Conservation (phyloP, 306 rosid genomes). For the Vicia villosa region DNA sequence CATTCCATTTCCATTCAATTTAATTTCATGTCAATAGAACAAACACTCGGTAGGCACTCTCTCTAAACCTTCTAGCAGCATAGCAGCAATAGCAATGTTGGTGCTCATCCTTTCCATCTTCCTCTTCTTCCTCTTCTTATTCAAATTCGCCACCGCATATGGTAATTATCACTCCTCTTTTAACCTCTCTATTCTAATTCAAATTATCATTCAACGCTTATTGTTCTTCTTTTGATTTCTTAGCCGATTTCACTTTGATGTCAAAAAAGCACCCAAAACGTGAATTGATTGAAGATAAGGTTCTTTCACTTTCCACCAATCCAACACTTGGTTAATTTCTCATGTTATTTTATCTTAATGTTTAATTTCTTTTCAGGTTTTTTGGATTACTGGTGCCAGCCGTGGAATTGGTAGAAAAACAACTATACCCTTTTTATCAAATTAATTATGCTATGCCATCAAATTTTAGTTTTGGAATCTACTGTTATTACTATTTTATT, state of each 20-base stretch:
- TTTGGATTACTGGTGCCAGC: constrained; percentile 98
- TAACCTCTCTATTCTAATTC: neutral
- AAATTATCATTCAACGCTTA: neutral
- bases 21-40: too few relatives aligned
- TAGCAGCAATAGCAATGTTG: constrained; percentile 17
- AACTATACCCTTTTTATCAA: neutral
- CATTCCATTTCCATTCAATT: too few relatives aligned
- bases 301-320: too few relatives aligned
- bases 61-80: neutral
- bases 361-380: constrained; percentile 57
- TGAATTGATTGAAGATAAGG: constrained; percentile 80
- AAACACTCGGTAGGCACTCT: too few relatives aligned
- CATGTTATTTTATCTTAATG: constrained; percentile 1
- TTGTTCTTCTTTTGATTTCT: neutral
- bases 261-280: constrained; percentile 68
- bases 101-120: constrained; percentile 33
- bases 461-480: neutral
- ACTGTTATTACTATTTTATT: constrained; percentile 8
- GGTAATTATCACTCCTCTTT: constrained; percentile 40
- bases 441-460: constrained; percentile 12
- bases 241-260: constrained; percentile 86
- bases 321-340: neutral
- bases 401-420: constrained; percentile 74
- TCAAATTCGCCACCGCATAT: constrained; percentile 66
- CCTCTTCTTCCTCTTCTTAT: constrained; percentile 39